These are phyloP conservation scores for Royoungia palumana DNA, from an alignment of 768 basidiomycete genomes.

Conservation along the genomic window DNA sequence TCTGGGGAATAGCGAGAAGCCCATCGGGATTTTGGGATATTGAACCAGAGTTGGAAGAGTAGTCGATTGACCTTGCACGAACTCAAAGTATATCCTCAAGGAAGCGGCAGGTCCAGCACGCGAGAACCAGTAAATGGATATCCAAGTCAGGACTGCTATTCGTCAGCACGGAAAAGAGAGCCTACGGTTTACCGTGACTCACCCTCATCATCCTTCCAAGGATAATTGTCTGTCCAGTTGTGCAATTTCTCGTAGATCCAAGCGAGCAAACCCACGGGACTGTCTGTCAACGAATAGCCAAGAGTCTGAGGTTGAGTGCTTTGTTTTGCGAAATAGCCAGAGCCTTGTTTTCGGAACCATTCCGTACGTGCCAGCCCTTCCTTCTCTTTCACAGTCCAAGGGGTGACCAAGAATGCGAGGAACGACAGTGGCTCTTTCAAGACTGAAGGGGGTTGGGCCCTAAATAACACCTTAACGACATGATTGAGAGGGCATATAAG, in stretches of 20 bases:
- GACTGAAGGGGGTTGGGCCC: slow-evolving; percentile 23
- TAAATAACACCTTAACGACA: slow-evolving; percentile 1
- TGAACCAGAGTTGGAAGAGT: accelerated
- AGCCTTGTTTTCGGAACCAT: slow-evolving; percentile 21
- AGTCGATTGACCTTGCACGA: neutral
- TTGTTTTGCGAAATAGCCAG: slow-evolving; percentile 33
- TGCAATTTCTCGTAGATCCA: slow-evolving; percentile 56
- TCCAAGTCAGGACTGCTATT: slow-evolving; percentile 52
- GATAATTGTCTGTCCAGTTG: slow-evolving; percentile 49
- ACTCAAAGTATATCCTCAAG: slow-evolving; percentile 57
- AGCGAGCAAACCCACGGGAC: slow-evolving; percentile 50
- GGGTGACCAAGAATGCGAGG: slow-evolving; percentile 26
- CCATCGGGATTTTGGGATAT: slow-evolving; percentile 39
- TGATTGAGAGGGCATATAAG: too few relatives aligned
- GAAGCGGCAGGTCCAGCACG: slow-evolving; percentile 57
- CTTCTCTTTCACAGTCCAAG: slow-evolving; percentile 28
- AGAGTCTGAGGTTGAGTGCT: slow-evolving; percentile 49
- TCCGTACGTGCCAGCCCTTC: slow-evolving; percentile 17
- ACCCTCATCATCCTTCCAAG: slow-evolving; percentile 58
- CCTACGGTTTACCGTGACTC: slow-evolving; percentile 4
- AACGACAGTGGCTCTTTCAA: slow-evolving; percentile 26
- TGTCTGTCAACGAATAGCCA: slow-evolving; percentile 54
- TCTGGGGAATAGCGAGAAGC: slow-evolving; percentile 51
- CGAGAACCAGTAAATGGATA: slow-evolving; percentile 59
- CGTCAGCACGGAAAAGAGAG: neutral